Percentiles rank a stretch among this genome's conserved stretches.
phyloP scores from a whole-genome alignment of 2,329 filamentous ascomycete species.

The Berkeleyomyces rouxiae region DNA sequence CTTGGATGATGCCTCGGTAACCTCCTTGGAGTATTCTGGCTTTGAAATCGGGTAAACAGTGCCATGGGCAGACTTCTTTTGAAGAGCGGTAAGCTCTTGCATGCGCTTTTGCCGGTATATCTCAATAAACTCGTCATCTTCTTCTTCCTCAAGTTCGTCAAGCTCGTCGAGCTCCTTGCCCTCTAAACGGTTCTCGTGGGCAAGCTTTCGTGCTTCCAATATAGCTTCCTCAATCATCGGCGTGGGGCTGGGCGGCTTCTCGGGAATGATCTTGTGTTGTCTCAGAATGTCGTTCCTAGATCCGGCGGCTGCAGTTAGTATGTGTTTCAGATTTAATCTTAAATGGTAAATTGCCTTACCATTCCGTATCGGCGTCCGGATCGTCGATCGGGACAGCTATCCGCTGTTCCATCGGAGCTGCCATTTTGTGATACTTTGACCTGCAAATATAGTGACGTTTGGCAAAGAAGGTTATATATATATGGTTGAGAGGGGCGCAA shows the following conservation, averaged over 20 bases:
- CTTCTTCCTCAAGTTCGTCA: constrained; percentile 82
- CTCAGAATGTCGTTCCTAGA: constrained; percentile 92
- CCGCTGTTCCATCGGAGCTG: constrained; percentile 44
- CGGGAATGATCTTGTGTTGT: constrained; percentile 92
- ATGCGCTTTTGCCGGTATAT: constrained; percentile 77
- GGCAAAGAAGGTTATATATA: background rate
- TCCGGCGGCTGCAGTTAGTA: background rate
- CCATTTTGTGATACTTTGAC: constrained; percentile 28
- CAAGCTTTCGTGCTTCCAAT: constrained; percentile 61
- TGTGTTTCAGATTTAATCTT: background rate
- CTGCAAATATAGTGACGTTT: background rate
- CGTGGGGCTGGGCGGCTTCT: constrained; percentile 89
- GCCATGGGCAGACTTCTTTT: constrained; percentile 66
- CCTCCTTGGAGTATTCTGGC: constrained; percentile 77
- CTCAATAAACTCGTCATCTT: constrained; percentile 84
- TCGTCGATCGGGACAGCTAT: constrained; percentile 78
- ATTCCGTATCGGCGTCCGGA: constrained; percentile 96
- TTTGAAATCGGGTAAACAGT: constrained; percentile 89
- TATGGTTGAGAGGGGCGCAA: background rate
- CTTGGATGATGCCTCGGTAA: constrained; percentile 74
- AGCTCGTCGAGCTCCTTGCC: constrained; percentile 91
- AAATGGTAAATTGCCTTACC: constrained; percentile 34
- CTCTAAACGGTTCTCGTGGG: constrained; percentile 83
- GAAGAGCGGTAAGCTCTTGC: constrained; percentile 59
- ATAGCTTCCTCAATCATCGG: constrained; percentile 93